A percentile compares a stretch with the other conserved stretches of the same genome.
These are phyloP conservation scores for Amanita fuliginea DNA, from an alignment of 768 basidiomycete species.

Conservation along the genomic window DNA sequence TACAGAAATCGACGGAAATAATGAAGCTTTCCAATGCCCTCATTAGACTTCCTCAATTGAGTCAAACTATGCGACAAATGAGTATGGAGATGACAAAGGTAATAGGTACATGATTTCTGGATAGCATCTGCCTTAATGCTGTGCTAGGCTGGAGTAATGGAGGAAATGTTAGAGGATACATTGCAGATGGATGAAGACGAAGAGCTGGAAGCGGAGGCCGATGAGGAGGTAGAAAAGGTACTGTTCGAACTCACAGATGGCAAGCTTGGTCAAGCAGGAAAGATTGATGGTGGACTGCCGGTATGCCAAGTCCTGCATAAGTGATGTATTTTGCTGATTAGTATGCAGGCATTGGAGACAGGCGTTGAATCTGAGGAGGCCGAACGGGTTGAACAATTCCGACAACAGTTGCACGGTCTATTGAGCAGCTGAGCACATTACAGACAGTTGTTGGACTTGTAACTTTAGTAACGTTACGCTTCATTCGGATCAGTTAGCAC, in stretches of 20 bases:
- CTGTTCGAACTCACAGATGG: slow-evolving; percentile 93
- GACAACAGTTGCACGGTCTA: slow-evolving; percentile 79
- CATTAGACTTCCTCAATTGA: slow-evolving; percentile 86
- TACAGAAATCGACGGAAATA: slow-evolving; percentile 97
- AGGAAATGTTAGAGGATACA: slow-evolving; percentile 95
- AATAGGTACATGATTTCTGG: slow-evolving; percentile 7
- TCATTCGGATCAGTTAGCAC: slow-evolving; percentile 1
- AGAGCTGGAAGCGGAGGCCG: slow-evolving; percentile 92
- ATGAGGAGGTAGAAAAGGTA: slow-evolving; percentile 95
- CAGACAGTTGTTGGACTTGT: not conserved
- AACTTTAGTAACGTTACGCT: not conserved
- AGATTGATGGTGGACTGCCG: slow-evolving; percentile 61
- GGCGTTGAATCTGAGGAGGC: slow-evolving; percentile 69
- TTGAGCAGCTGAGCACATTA: slow-evolving; percentile 41
- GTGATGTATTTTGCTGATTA: not conserved
- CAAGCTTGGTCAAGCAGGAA: slow-evolving; percentile 80
- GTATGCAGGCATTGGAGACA: slow-evolving; percentile 43
- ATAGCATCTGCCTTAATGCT: not conserved
- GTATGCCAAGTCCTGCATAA: slow-evolving; percentile 34
- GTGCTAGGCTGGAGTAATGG: slow-evolving; percentile 85
- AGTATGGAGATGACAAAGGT: slow-evolving; percentile 99
- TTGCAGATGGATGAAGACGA: slow-evolving; percentile 90
- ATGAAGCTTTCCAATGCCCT: slow-evolving; percentile 97
- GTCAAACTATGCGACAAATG: slow-evolving; percentile 92
- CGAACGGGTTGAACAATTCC: slow-evolving; percentile 82